Base-by-base conservation (phyloP, 148 eudicot genomes). In the Agrostemma githago region DNA sequence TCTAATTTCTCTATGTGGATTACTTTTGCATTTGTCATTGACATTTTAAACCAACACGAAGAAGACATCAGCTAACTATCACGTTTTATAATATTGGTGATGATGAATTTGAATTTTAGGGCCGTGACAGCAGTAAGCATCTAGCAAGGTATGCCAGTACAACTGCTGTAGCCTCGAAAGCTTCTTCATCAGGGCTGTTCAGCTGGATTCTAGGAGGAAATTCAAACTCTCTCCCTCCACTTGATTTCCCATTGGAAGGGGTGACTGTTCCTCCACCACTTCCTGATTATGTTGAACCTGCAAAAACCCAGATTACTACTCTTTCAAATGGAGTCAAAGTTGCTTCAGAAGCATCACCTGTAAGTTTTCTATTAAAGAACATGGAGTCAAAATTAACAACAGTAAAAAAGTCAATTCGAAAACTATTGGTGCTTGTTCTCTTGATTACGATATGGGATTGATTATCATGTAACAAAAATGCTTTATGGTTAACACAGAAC, bases 241-340 rank as follows among this genome's bases (percentile, higher is more conserved):
- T 96, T 64, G 87, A 92, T 68, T 83, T 90, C 66, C 92, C 95
- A 4, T 87, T 96, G 64, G 81, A 89, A 82, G 95, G 88, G 76
- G 85, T 92, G 80, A 57, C 81, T 67, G 76, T 80, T 37, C 90
- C 92, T 10, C 89, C 91, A 53, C 82, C 96, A 17, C 72, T 92
- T 76, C 97, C 97, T 1, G 99, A 96, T 77, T 67, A 70, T 66
- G 86, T 92, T 76, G 96, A 96, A 80, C 90, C 87, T n/a, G 89
- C 85, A 14, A 87, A 85, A 84, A 90, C 97, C 66, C 80, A 80
- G 82, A 82, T 96, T 77, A 92, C 97, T 67, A 90, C 91, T 42
- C 97, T 96, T 62, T 66, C 89, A 9, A 96, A 96, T 84, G 97
- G 97, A 42, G 80, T 88, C 76, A 96, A 83, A 84, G 74, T 96